Evolutionary conservation across 2,329 filamentous ascomycete genomes (phyloP).

Genomic region (Fusarium bulbicola): DNA sequence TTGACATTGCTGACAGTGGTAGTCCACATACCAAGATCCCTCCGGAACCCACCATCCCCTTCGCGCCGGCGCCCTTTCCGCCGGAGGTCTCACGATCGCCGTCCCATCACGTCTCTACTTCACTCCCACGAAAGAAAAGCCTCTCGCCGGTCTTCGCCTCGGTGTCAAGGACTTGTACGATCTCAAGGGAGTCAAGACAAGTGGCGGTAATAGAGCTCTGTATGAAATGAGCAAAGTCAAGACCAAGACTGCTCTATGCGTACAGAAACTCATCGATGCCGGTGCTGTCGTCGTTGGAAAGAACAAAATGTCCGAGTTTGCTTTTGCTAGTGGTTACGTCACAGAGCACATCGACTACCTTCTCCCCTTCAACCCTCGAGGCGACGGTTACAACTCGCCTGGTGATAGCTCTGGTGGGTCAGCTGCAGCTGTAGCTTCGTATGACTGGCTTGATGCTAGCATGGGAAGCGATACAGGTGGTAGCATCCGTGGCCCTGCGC

Average conservation of each 20-base stretch:
- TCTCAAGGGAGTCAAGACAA: constrained; percentile 23
- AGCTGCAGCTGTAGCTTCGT: constrained; percentile 51
- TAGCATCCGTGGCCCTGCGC: constrained; percentile 57
- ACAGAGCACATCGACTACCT: constrained; percentile 47
- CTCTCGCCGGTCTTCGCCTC: neutral
- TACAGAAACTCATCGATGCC: constrained; percentile 22
- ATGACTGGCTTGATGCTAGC: constrained; percentile 53
- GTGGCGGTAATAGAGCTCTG: neutral
- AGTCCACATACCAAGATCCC: constrained; percentile 22
- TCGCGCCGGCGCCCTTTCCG: constrained; percentile 7
- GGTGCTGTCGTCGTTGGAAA: constrained; percentile 22
- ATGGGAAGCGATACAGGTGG: constrained; percentile 34
- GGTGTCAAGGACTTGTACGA: constrained; percentile 24
- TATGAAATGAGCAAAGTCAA: constrained; percentile 1
- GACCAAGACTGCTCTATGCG: neutral
- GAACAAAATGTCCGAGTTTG: constrained; percentile 28
- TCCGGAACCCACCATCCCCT: constrained; percentile 15
- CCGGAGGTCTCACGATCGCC: constrained; percentile 4
- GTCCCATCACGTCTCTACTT: constrained; percentile 12
- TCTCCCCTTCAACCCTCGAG: constrained; percentile 56
- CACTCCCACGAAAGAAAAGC: neutral
- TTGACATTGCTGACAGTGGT: neutral
- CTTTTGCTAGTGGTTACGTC: neutral
- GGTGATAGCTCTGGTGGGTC: constrained; percentile 56
- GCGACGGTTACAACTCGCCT: constrained; percentile 58